These are phyloP conservation scores for Boletus tylopilopsis DNA, from an alignment of 768 basidiomycete genomes.

Conservation along the genomic window DNA sequence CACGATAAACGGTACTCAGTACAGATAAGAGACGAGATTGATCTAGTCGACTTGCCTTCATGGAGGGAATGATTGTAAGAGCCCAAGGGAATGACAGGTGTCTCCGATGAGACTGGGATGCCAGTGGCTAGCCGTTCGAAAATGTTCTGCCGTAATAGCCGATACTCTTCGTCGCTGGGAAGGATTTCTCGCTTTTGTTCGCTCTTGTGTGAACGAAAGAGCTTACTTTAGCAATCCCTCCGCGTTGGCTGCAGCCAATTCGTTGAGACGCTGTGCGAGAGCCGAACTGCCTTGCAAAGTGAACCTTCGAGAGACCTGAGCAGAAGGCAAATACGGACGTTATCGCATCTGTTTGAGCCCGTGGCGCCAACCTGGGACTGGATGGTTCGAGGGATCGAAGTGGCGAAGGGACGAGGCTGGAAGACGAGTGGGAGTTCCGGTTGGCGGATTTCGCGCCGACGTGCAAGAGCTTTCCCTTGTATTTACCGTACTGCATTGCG, in stretches of 20 bases:
- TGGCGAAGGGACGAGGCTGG: conserved; percentile 15
- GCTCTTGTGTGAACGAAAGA: conserved; percentile 3
- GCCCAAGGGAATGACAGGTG: conserved; percentile 55
- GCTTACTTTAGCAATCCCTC: conserved; percentile 75
- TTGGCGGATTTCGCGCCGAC: conserved; percentile 18
- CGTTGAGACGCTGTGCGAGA: conserved; percentile 77
- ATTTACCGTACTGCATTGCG: conserved; percentile 46
- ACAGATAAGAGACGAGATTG: not conserved
- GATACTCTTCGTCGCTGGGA: conserved; percentile 79
- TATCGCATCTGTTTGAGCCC: conserved; percentile 44
- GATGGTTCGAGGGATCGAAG: conserved; percentile 22
- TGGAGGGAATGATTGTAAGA: conserved; percentile 28
- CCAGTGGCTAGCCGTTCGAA: conserved; percentile 73
- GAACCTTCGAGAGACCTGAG: conserved; percentile 8
- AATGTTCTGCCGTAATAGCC: conserved; percentile 76
- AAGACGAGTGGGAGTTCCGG: conserved; percentile 14
- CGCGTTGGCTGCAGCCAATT: conserved; percentile 74
- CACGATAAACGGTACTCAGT: conserved; percentile 6
- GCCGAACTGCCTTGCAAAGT: conserved; percentile 47
- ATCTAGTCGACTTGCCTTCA: conserved; percentile 7
- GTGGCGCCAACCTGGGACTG: conserved; percentile 22
- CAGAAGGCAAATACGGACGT: conserved; percentile 42
- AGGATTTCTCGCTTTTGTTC: not conserved
- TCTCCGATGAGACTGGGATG: conserved; percentile 57
- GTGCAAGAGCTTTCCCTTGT: conserved; percentile 46